These are phyloP conservation scores for Amanita polypyramis DNA, from an alignment of 768 basidiomycete genomes.

Conservation along the genomic window DNA sequence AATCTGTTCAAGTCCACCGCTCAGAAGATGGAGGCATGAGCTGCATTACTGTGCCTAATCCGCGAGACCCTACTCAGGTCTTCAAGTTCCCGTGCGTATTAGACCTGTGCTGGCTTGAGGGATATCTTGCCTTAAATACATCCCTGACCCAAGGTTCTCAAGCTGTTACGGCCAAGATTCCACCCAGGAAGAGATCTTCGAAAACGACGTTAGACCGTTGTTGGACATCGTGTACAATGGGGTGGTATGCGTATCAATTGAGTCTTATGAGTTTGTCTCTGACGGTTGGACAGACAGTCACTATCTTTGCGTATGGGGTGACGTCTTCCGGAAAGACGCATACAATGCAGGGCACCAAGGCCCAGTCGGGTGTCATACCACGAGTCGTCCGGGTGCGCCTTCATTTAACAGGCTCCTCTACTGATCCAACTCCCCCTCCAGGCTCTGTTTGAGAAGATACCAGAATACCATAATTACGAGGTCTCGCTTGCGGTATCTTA, in stretches of 20 bases:
- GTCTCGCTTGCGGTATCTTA: conserved; percentile 55
- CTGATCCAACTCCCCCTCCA: conserved; percentile 13
- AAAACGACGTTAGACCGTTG: conserved; percentile 64
- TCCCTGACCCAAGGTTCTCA: conserved; percentile 40
- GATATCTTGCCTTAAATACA: conserved; percentile 3
- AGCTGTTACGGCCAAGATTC: conserved; percentile 66
- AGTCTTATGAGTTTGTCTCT: neutral
- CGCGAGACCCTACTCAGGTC: conserved; percentile 55
- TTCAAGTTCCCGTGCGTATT: conserved; percentile 67
- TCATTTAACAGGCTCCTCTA: neutral
- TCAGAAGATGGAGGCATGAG: conserved; percentile 28
- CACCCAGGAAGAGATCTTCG: conserved; percentile 70
- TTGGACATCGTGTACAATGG: conserved; percentile 72
- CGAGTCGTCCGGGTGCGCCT: conserved; percentile 57
- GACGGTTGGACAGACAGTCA: conserved; percentile 48
- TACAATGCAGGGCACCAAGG: conserved; percentile 78
- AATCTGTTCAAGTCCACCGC: conserved; percentile 43
- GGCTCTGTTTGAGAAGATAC: conserved; percentile 48
- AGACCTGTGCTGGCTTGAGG: neutral
- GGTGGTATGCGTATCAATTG: conserved; percentile 36
- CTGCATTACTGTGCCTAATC: conserved; percentile 58
- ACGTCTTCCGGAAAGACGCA: conserved; percentile 89
- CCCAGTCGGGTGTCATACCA: conserved; percentile 79
- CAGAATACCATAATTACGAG: conserved; percentile 24
- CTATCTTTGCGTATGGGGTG: conserved; percentile 85